phyloP scores from a whole-genome alignment of 1,139 yeast genomes.

The Tardiomyces digboiensis region DNA sequence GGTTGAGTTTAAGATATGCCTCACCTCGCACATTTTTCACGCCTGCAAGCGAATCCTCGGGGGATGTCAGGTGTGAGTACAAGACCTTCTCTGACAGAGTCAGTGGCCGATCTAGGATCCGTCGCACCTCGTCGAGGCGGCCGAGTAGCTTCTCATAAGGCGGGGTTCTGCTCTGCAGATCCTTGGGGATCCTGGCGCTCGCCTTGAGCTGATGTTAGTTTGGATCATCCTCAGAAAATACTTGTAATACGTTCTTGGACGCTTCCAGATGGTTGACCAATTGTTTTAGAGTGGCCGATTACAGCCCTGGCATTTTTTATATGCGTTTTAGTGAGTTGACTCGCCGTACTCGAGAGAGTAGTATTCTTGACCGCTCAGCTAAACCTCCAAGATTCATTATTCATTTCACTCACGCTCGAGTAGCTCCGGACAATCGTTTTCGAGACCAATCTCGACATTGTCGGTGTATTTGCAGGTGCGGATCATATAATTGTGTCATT shows the following conservation, averaged over 20 bases:
- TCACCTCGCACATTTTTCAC: constrained; percentile 64
- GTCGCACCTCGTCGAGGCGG: constrained; percentile 54
- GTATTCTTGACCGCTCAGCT: no score
- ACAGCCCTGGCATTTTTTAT: no score
- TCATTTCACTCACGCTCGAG: neutral
- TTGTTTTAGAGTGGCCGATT: no score
- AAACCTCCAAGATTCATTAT: no score
- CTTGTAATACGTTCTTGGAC: no score
- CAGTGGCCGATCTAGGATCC: constrained; percentile 62
- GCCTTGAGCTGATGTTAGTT: neutral
- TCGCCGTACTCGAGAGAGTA: no score
- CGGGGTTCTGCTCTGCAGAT: constrained; percentile 52
- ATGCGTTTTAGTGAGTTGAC: no score
- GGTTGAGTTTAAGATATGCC: constrained; percentile 79
- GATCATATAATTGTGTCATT: neutral
- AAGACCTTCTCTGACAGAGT: constrained; percentile 91
- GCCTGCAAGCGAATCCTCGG: constrained; percentile 63
- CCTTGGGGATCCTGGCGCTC: neutral
- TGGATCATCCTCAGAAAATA: no score
- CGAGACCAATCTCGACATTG: neutral
- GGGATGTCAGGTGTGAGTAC: constrained; percentile 81
- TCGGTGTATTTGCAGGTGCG: neutral
- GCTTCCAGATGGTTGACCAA: no score
- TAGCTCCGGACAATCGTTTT: neutral
- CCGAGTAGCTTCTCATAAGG: constrained; percentile 71